phyloP scores from a whole-genome alignment of 2,329 filamentous ascomycete genomes.

The Coniochaeta sp. region DNA sequence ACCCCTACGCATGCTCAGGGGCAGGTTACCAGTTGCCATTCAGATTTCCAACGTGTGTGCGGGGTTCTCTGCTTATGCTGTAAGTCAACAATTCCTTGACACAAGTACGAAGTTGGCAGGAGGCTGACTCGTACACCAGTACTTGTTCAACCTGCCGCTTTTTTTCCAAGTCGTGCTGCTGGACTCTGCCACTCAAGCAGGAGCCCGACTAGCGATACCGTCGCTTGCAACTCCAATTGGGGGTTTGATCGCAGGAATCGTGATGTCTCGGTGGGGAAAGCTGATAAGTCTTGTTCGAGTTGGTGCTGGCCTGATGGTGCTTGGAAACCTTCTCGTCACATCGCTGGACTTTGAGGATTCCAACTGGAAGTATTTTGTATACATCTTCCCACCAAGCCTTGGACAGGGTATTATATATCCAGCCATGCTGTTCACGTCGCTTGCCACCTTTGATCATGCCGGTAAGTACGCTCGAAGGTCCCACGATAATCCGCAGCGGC shows the following conservation, averaged over 20 bases:
- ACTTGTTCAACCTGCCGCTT: constrained; percentile 62
- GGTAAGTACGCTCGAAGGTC: constrained; percentile 29
- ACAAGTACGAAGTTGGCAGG: too few species aligned
- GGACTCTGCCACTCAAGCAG: constrained; percentile 56
- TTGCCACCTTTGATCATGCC: constrained; percentile 54
- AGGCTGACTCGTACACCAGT: constrained; percentile 22
- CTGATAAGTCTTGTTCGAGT: constrained; percentile 42
- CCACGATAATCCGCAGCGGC: not conserved
- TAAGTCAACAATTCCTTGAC: constrained; percentile 25
- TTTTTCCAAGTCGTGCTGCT: constrained; percentile 62
- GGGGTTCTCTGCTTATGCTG: constrained; percentile 54
- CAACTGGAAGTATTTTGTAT: constrained; percentile 46
- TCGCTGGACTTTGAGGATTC: constrained; percentile 41
- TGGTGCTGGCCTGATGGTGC: constrained; percentile 41
- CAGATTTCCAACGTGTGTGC: constrained; percentile 53
- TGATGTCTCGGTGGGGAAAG: constrained; percentile 50
- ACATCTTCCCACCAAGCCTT: constrained; percentile 49
- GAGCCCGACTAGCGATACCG: constrained; percentile 55
- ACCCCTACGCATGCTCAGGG: constrained; percentile 48
- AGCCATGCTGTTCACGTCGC: constrained; percentile 49
- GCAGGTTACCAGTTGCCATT: constrained; percentile 43
- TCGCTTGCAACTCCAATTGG: constrained; percentile 52
- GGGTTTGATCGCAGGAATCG: constrained; percentile 45
- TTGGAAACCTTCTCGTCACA: constrained; percentile 45
- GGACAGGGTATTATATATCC: constrained; percentile 55